Evolutionary conservation across 495 filamentous ascomycete species (phyloP).

Genomic region (Geopyxis carbonaria): DNA sequence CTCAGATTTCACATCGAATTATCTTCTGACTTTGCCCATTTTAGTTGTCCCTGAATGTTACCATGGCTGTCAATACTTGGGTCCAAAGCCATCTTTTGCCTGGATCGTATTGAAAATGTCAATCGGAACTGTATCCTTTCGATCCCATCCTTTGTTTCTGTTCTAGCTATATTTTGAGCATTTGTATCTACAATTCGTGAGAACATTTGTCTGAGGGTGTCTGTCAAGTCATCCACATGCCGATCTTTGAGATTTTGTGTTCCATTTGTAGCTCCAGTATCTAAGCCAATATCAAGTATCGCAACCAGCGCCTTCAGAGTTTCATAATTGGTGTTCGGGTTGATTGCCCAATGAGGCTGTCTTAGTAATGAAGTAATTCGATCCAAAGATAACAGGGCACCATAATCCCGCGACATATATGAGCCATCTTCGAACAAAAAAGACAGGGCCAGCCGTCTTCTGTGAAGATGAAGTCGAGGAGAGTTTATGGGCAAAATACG

Average conservation of each 20-base stretch:
- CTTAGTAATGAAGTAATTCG: conserved; percentile 27
- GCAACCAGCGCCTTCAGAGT: conserved; percentile 43
- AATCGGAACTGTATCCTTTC: conserved; percentile 57
- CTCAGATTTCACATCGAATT: too few relatives aligned
- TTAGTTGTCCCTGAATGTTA: too few relatives aligned
- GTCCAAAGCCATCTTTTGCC: conserved; percentile 31
- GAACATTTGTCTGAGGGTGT: conserved; percentile 47
- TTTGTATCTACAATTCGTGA: conserved; percentile 57
- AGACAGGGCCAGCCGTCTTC: conserved; percentile 53
- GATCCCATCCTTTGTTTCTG: conserved; percentile 54
- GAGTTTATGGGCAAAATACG: conserved; percentile 39
- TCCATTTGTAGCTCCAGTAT: conserved; percentile 34
- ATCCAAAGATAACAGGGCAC: conserved; percentile 34
- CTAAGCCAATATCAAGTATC: conserved; percentile 58
- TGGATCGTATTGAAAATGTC: conserved; percentile 42
- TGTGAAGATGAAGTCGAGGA: conserved; percentile 41
- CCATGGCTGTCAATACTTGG: too few relatives aligned
- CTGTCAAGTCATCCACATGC: conserved; percentile 48
- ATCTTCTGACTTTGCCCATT: too few relatives aligned
- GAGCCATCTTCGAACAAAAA: conserved; percentile 43
- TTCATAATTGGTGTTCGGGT: conserved; percentile 44
- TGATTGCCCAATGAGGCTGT: conserved; percentile 34
- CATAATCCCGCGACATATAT: conserved; percentile 30
- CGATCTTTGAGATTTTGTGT: conserved; percentile 39
- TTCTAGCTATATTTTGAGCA: conserved; percentile 50